Evolutionary conservation across 768 basidiomycete genomes (phyloP), one percentile per base, ranked within the genome.

Genomic region (Kondoa malvinella): DNA sequence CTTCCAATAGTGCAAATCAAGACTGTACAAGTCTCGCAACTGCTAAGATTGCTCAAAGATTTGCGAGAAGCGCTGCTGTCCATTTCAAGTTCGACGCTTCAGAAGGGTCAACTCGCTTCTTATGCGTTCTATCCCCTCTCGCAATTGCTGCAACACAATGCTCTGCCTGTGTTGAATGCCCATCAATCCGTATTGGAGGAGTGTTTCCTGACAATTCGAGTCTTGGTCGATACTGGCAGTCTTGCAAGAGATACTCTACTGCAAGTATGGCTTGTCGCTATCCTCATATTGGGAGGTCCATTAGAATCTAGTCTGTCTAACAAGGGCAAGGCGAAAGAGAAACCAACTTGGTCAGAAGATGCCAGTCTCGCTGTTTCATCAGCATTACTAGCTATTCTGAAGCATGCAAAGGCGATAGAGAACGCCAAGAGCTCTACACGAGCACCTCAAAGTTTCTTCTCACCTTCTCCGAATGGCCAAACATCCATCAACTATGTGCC

Each of bases 401-500:
- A 50, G 40, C 21, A 21, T 50, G 21, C 40, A 8, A 8, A 8
- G 21, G 21, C 40, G 21, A 50, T 50, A 50, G 12, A 50, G 21
- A 8, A 50, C 40, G 12, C 40, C 40, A 8, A 50, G 40, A 50
- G 21, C 21, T 50, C 40, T 21, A 8, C 8, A 50, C 40, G 21
- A 50, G 21, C 12, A 50, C n/a, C 12, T 50, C 12, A 50, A 50
- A 21, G 40, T 21, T 21, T 21, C 21, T 50, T 50, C 21, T 8
- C n/a, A 14, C 16, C 30, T 34, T 27, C n/a, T 32, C 30, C 65
- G 17, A 1, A 31, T 40, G 34, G 40, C 40, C 40, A 50, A 50
- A 50, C 40, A 21, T 56, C 63, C 8, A 50, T 8, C 40, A 50
- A 50, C 12, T 50, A n/a, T 31, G 70, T 59, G 32, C 67, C 57